A percentile compares a stretch with the other conserved stretches of the same genome.
Conservation (phyloP, 148 eudicot genomes). For the Silene latifolia region DNA sequence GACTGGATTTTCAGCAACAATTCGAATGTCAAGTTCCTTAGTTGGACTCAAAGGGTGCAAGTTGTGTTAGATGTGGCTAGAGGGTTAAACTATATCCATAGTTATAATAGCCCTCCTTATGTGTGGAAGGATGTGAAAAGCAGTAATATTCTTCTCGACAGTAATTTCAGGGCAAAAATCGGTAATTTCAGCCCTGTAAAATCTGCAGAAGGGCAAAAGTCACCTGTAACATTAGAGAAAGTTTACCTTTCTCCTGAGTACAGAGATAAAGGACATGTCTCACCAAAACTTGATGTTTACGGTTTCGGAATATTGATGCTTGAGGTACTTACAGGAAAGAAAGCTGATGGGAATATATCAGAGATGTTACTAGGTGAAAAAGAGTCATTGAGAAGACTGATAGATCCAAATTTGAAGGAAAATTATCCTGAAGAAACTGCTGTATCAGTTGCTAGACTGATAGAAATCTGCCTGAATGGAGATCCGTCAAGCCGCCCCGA, state of each 20-base stretch:
- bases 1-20: constrained; percentile 54
- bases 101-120: constrained; percentile 68
- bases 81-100: constrained; percentile 84
- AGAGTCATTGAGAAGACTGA: constrained; percentile 34
- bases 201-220: constrained; percentile 41
- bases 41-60: constrained; percentile 74
- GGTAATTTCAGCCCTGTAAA: constrained; percentile 64
- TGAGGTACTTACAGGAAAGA: constrained; percentile 10
- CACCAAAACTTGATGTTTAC: constrained; percentile 84
- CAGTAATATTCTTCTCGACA: constrained; percentile 70
- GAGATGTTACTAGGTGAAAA: constrained; percentile 39
- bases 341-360: constrained; percentile 23
- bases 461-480: constrained; percentile 44
- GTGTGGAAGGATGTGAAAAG: constrained; percentile 70
- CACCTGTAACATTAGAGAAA: constrained; percentile 42
- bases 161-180: constrained; percentile 68
- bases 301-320: constrained; percentile 51
- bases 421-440: constrained; percentile 63
- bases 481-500: constrained; percentile 62
- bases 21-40: constrained; percentile 41
- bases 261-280: constrained; percentile 54
- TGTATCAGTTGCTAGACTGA: constrained; percentile 35
- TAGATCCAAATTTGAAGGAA: constrained; percentile 60
- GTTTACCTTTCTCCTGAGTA: constrained; percentile 86
- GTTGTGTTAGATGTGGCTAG: constrained; percentile 71